Evolutionary conservation across 306 rosid genomes (phyloP), one percentile per base, ranked within the genome.

Genomic region (Cicer bijugum): DNA sequence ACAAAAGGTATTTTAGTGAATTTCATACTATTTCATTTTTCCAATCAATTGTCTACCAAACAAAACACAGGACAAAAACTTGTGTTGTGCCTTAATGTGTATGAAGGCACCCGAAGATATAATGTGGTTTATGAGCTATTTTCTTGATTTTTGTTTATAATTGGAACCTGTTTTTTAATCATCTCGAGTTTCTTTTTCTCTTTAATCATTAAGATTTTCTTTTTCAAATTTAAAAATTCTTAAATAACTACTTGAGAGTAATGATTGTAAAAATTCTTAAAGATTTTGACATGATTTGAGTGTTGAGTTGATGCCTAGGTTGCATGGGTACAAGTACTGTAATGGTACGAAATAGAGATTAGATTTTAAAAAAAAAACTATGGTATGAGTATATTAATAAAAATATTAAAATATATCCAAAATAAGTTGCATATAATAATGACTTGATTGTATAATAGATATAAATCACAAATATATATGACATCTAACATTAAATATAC

Each of bases 181-280:
- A 58, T 58, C 42, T 58, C 2, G 9, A 28, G 16, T 58, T 28
- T 50, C 16, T 6, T 58, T 58, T 58, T 28, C 64, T 58, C 17
- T 28, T 58, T 40, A 58, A 33, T 12, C 28, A 28, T 12, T 28
- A 58, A 58, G 16, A 28, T 58, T 58, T 56, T 58, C 17, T 6
- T 6, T 58, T 28, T 58, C 16, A 28, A 58, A 11, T 28, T 2
- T 23, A 58, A 11, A 28, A 58, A 58, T 16, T 58, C 64, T 11
- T 12, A 58, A 58, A 68, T 77, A 57, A 58, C 58, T 6, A 35
- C 60, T 77, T 46, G 63, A 68, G 46, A 68, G 12, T 43, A 66
- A 66, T 76, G 48, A 33, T 55, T 15, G 9, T 9, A 67, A 7
- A 37, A 20, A 2, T 65, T 53, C n/a, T 39, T 23, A 4, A 51